Evolutionary conservation across 1,284 basidiomycete species (phyloP).

Genomic region (Pascua guehoae): DNA sequence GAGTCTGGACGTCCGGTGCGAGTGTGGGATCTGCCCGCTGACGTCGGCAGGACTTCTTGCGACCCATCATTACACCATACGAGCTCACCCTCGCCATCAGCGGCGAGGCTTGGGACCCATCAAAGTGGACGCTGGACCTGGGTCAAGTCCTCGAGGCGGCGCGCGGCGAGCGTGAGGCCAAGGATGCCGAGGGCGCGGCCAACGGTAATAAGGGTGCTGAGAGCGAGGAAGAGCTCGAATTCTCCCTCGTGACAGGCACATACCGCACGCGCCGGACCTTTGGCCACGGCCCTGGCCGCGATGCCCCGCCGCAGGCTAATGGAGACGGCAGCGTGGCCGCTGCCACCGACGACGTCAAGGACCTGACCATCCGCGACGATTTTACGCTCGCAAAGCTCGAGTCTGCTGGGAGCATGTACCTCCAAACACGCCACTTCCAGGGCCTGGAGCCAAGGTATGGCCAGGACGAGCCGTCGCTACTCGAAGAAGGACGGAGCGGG

Average conservation of each 20-base stretch:
- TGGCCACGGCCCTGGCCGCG: not conserved
- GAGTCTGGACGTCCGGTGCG: not conserved
- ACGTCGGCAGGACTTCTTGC: conserved; percentile 68
- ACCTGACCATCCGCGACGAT: conserved; percentile 62
- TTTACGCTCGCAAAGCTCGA: conserved; percentile 56
- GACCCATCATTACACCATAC: conserved; percentile 91
- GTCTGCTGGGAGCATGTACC: conserved; percentile 62
- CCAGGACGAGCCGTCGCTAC: conserved; percentile 69
- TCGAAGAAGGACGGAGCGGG: conserved; percentile 86
- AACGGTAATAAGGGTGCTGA: conserved; percentile 14
- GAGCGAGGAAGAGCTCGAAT: conserved; percentile 63
- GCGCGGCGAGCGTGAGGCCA: conserved; percentile 16
- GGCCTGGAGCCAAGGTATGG: conserved; percentile 80
- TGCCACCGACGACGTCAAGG: conserved; percentile 19
- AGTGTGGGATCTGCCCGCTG: not conserved
- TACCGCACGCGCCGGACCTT: conserved; percentile 61
- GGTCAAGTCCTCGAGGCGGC: conserved; percentile 28
- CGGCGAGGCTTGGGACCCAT: conserved; percentile 63
- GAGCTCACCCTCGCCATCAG: conserved; percentile 80
- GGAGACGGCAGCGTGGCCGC: conserved; percentile 1
- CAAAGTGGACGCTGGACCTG: conserved; percentile 59
- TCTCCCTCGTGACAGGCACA: conserved; percentile 81
- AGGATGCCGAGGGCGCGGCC: conserved; percentile 7
- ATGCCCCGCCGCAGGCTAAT: not conserved
- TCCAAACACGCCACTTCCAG: conserved; percentile 61